Conservation (phyloP, 495 filamentous ascomycete species). For the Lasiosphaeria hispida region DNA sequence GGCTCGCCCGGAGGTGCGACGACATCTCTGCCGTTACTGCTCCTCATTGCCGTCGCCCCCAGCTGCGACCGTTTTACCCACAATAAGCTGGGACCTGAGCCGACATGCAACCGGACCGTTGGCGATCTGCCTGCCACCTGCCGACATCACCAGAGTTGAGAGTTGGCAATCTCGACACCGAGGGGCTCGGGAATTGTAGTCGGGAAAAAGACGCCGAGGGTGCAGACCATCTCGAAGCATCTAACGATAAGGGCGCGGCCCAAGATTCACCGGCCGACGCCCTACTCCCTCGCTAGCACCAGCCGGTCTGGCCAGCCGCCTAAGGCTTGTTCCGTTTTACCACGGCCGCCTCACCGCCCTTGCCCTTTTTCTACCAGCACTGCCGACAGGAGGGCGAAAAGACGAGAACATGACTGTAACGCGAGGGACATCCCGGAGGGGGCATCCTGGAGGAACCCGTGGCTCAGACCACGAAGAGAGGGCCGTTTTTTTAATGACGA, state of each 20-base stretch:
- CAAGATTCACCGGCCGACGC: no score
- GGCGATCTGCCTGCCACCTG: not conserved
- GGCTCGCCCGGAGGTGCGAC: not conserved
- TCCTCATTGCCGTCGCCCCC: not conserved
- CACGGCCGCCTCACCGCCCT: no score
- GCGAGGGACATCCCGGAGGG: not conserved
- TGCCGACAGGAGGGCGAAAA: not conserved
- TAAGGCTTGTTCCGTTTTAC: no score
- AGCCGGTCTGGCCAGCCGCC: no score
- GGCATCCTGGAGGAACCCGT: not conserved
- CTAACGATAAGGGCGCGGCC: no score
- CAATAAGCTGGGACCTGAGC: not conserved
- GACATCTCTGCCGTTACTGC: not conserved
- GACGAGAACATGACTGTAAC: no score
- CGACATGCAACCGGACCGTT: conserved; percentile 1
- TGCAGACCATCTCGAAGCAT: no score
- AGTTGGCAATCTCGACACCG: not conserved
- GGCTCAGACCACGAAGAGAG: not conserved
- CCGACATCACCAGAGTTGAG: no score
- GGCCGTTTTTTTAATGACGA: conserved; percentile 14
- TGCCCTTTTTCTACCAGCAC: not conserved
- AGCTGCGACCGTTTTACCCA: conserved; percentile 3
- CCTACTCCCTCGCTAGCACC: no score
- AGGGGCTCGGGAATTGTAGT: not conserved
- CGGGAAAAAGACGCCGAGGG: no score